phyloP scores from a whole-genome alignment of 805 yeast species.

The Kazachstania africana region DNA sequence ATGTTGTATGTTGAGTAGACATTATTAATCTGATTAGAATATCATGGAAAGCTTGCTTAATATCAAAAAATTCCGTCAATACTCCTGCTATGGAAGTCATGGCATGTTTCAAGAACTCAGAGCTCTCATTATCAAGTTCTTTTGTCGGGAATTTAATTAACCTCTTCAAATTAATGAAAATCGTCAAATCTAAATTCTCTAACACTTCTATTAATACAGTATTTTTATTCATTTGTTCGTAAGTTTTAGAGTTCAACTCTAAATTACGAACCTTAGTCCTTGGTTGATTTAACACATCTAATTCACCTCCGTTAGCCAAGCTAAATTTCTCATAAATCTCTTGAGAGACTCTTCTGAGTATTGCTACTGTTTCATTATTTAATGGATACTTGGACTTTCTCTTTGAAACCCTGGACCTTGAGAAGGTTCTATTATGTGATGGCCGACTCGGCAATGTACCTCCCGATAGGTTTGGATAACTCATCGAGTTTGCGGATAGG shows the following conservation, averaged over 20 bases:
- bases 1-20: conserved; percentile 57
- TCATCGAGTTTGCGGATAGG: neutral
- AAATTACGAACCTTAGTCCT: conserved; percentile 9
- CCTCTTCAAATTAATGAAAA: conserved; percentile 20
- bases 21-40: conserved; percentile 45
- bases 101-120: conserved; percentile 23
- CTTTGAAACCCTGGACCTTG: conserved; percentile 12
- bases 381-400: conserved; percentile 15
- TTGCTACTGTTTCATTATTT: conserved; percentile 16
- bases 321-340: conserved; percentile 16
- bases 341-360: conserved; percentile 13
- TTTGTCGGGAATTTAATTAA: conserved; percentile 11
- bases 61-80: conserved; percentile 58
- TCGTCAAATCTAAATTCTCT: conserved; percentile 23
- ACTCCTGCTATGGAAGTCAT: conserved; percentile 17
- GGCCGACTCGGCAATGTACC: conserved; percentile 6
- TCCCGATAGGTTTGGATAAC: neutral
- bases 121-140: conserved; percentile 19
- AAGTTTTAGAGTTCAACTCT: conserved; percentile 20
- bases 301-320: conserved; percentile 1
- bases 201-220: conserved; percentile 18
- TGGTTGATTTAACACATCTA: conserved; percentile 7
- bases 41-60: conserved; percentile 64
- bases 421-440: conserved; percentile 9
- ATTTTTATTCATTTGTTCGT: conserved; percentile 23